Conservation (phyloP, 2,329 filamentous ascomycete species). For the Epichloe gansuensis region DNA sequence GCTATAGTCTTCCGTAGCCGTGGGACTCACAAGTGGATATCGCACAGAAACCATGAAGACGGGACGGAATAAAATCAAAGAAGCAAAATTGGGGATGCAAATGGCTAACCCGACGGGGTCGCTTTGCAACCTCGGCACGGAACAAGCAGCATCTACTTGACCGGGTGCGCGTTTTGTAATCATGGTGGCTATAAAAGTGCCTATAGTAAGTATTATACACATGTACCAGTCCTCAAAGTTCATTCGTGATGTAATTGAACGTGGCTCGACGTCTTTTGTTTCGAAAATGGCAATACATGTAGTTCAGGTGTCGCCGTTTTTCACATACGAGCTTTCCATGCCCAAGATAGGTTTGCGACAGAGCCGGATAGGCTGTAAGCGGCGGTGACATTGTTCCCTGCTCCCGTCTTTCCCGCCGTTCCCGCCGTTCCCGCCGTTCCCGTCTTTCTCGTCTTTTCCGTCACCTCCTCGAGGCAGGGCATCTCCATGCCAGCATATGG, state of each 20-base stretch:
- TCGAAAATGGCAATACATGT: too few species aligned
- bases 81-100: neutral
- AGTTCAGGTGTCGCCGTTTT: conserved; percentile 11
- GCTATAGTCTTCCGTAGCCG: too few species aligned
- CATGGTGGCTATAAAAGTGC: too few species aligned
- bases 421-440: too few species aligned
- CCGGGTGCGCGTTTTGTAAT: too few species aligned
- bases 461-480: neutral
- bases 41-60: neutral
- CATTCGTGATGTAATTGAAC: too few species aligned
- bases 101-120: conserved; percentile 14
- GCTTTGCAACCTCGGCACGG: too few species aligned
- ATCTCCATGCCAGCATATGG: conserved; percentile 25
- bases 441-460: conserved; percentile 15
- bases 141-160: too few species aligned
- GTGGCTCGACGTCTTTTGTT: too few species aligned
- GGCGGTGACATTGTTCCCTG: conserved; percentile 8
- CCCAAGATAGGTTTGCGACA: conserved; percentile 29
- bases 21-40: neutral
- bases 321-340: conserved; percentile 35
- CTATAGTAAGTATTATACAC: too few species aligned
- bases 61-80: neutral
- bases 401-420: conserved; percentile 16
- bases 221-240: too few species aligned
- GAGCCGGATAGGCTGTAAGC: conserved; percentile 26